Evolutionary conservation across 352 stramenopile species (phyloP).

Genomic region (Phytopythium kandeliae): DNA sequence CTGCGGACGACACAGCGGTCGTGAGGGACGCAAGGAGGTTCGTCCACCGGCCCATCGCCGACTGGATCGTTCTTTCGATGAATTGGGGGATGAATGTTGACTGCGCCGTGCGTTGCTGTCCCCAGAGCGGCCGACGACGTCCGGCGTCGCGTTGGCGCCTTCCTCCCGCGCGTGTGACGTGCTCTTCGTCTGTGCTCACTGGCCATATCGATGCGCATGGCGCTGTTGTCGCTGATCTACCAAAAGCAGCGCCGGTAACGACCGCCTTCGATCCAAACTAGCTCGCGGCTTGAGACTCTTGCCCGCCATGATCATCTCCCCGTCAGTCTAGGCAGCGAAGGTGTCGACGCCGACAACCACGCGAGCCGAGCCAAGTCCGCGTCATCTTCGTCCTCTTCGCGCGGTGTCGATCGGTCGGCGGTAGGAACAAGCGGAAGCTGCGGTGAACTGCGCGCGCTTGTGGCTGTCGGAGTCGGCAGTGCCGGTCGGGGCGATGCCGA

Average conservation of each 20-base stretch:
- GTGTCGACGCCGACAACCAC: not conserved
- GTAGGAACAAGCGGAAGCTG: not conserved
- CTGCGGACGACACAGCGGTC: constrained; percentile 31
- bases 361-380: not conserved
- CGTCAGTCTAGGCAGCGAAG: constrained; percentile 2
- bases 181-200: too few species aligned
- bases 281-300: too few species aligned
- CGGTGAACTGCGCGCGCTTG: not conserved
- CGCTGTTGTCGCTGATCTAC: too few species aligned
- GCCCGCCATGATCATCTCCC: constrained; percentile 2
- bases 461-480: too few species aligned
- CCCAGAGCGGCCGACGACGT: constrained; percentile 19
- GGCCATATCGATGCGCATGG: too few species aligned
- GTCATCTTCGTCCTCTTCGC: not conserved
- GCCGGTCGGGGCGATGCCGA: not conserved
- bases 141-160: constrained; percentile 26
- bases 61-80: too few species aligned
- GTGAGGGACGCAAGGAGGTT: constrained; percentile 46
- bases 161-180: constrained; percentile 24
- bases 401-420: not conserved
- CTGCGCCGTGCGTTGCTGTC: constrained; percentile 5
- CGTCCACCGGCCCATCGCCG: not conserved
- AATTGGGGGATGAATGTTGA: too few species aligned
- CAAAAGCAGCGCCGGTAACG: too few species aligned
- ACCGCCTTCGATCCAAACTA: not conserved